A percentile compares a stretch with the other conserved stretches of the same genome.
Conservation (phyloP, 2,329 filamentous ascomycete genomes). For the Verticillium longisporum region DNA sequence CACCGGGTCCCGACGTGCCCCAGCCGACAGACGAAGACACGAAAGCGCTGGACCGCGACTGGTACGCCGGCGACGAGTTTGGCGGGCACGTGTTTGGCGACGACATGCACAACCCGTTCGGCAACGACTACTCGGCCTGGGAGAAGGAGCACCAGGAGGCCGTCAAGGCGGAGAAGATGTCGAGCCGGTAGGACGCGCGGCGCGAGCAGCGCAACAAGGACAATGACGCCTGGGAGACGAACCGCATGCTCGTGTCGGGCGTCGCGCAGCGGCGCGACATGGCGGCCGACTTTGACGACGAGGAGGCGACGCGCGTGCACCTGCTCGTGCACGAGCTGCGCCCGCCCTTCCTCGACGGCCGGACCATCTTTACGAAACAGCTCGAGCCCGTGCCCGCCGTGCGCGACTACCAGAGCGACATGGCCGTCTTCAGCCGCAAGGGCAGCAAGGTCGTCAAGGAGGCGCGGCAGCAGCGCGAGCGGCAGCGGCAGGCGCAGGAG, state of each 20-base stretch:
- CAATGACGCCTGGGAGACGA: constrained; percentile 97
- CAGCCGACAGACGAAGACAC: constrained; percentile 64
- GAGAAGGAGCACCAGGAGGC: constrained; percentile 67
- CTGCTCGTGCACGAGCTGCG: constrained; percentile 88
- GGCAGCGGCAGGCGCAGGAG: constrained; percentile 89
- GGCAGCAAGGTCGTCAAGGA: constrained; percentile 92
- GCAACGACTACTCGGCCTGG: constrained; percentile 66
- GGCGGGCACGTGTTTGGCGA: constrained; percentile 80
- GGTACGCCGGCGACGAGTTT: constrained; percentile 84
- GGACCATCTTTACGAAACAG: constrained; percentile 96
- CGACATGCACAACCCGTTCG: constrained; percentile 89
- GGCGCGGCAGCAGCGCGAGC: constrained; percentile 82
- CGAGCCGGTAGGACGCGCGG: constrained; percentile 59
- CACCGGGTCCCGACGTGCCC: constrained; percentile 40
- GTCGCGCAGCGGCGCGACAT: constrained; percentile 86
- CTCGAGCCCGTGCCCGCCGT: constrained; percentile 91
- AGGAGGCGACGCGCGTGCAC: constrained; percentile 84
- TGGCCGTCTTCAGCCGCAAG: constrained; percentile 96
- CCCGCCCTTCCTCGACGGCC: constrained; percentile 89
- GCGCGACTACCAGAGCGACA: constrained; percentile 89
- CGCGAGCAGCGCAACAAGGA: constrained; percentile 85
- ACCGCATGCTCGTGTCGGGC: constrained; percentile 94
- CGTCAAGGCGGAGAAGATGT: constrained; percentile 73
- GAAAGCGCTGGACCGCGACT: constrained; percentile 77
- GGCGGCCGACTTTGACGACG: constrained; percentile 80